phyloP scores from a whole-genome alignment of 352 stramenopile genomes.

The Globisporangium yorkense region DNA sequence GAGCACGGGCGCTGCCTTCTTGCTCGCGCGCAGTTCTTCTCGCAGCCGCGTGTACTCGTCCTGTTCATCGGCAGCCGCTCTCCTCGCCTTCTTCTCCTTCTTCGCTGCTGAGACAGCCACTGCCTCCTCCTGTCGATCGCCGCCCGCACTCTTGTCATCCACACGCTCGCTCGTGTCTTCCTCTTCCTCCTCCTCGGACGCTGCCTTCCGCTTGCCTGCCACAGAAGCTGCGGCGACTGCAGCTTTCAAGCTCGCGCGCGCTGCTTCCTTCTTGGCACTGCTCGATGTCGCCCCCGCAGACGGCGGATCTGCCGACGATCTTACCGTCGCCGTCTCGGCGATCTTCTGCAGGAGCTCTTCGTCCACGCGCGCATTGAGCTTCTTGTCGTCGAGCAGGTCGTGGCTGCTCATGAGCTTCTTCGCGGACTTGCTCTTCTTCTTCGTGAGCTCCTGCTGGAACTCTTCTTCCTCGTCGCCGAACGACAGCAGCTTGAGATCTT shows the following conservation, averaged over 20 bases:
- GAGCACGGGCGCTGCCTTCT: conserved; percentile 51
- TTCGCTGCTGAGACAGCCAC: not conserved
- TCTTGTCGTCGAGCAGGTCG: conserved; percentile 56
- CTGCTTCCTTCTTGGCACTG: conserved; percentile 22
- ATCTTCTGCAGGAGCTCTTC: conserved; percentile 47
- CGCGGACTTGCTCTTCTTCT: conserved; percentile 43
- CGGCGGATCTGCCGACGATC: not conserved
- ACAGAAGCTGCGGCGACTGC: conserved; percentile 2
- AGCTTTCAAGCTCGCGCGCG: conserved; percentile 15
- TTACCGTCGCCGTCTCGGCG: conserved; percentile 11
- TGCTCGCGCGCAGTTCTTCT: conserved; percentile 55
- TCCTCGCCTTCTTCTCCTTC: conserved; percentile 9
- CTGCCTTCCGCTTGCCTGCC: not conserved
- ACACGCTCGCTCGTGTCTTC: not conserved
- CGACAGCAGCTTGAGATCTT: conserved; percentile 93
- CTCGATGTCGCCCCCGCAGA: not conserved
- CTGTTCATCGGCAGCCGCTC: conserved; percentile 19
- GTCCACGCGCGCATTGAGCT: conserved; percentile 62
- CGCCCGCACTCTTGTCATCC: not conserved
- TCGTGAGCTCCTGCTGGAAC: conserved; percentile 43
- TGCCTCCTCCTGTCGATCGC: not conserved
- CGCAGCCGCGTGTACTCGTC: conserved; percentile 69
- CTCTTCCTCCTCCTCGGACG: not conserved
- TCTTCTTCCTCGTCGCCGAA: conserved; percentile 91
- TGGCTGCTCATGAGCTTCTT: conserved; percentile 71